Conservation (phyloP, 441 rosid genomes). For the Raphanus hybrid region DNA sequence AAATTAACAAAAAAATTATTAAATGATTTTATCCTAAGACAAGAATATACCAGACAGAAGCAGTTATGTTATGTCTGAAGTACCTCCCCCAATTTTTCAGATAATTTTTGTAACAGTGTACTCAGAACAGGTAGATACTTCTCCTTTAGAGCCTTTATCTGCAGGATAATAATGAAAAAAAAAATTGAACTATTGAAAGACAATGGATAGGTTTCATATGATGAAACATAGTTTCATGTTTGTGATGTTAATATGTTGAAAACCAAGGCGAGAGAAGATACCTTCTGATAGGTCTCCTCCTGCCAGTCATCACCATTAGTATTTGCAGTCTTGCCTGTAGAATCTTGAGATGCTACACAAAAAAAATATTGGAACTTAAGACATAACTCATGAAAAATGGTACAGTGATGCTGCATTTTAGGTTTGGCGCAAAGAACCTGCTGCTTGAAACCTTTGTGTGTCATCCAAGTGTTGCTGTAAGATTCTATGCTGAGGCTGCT, state of each 20-base stretch:
- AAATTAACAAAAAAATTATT: background rate
- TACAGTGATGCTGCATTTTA: constrained; percentile 3
- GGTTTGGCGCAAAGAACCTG: constrained; percentile 21
- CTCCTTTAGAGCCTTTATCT: constrained; percentile 71
- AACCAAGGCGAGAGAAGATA: constrained; percentile 26
- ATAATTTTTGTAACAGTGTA: constrained; percentile 56
- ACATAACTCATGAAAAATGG: background rate
- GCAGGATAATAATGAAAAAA: constrained; percentile 17
- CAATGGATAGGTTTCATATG: too few relatives aligned
- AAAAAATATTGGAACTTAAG: background rate
- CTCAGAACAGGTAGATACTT: constrained; percentile 52
- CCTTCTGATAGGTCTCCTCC: constrained; percentile 81
- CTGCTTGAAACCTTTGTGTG: constrained; percentile 37
- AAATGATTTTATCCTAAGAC: background rate
- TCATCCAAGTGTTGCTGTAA: constrained; percentile 29
- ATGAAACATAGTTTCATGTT: background rate
- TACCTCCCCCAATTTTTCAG: constrained; percentile 59
- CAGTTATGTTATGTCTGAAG: constrained; percentile 15
- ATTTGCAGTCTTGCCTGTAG: constrained; percentile 55
- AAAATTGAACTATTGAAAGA: background rate
- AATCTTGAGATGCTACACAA: constrained; percentile 65
- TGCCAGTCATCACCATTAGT: constrained; percentile 64
- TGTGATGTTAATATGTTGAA: constrained; percentile 11
- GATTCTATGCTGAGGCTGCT: constrained; percentile 35
- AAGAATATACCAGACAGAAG: background rate